Percentiles rank a stretch among this genome's conserved stretches.
Evolutionary conservation across 768 basidiomycete genomes (phyloP).

Genomic region (Mycena kentingensis): DNA sequence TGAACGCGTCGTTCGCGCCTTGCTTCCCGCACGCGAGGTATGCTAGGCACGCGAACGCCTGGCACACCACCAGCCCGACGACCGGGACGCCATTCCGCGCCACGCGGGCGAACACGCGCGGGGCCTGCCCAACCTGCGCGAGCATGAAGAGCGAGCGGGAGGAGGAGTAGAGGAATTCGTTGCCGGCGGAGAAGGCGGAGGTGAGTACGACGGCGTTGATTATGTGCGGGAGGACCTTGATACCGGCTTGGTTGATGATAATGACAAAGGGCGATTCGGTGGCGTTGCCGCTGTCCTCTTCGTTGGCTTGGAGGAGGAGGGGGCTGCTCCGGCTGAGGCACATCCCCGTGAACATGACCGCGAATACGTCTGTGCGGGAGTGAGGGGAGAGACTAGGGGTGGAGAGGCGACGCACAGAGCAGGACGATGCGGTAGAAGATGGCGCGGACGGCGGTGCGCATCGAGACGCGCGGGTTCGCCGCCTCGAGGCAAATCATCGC

Average conservation of each 20-base stretch:
- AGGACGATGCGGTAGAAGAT: conserved; percentile 40
- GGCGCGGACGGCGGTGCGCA: conserved; percentile 43
- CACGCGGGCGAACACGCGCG: conserved; percentile 62
- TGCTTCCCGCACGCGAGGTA: conserved; percentile 41
- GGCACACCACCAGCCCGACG: conserved; percentile 44
- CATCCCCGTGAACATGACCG: conserved; percentile 43
- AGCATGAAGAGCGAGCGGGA: conserved; percentile 62
- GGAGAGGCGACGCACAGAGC: conserved; percentile 16
- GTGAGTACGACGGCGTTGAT: conserved; percentile 70
- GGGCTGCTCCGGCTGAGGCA: conserved; percentile 37
- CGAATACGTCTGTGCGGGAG: conserved; percentile 32
- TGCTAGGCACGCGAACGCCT: conserved; percentile 37
- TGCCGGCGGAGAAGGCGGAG: conserved; percentile 64
- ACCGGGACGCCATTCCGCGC: conserved; percentile 66
- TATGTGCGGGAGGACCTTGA: conserved; percentile 61
- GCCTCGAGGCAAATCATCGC: conserved; percentile 36
- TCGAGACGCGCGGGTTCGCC: conserved; percentile 45
- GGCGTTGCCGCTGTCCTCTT: conserved; percentile 27
- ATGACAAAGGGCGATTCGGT: conserved; percentile 59
- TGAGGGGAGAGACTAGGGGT: neutral
- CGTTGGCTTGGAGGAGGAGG: conserved; percentile 17
- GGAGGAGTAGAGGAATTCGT: conserved; percentile 67
- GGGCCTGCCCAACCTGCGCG: conserved; percentile 67
- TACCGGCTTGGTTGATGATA: conserved; percentile 62
- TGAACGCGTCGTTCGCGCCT: conserved; percentile 42